A percentile compares a stretch with the other conserved stretches of the same genome.
Conservation (phyloP, 345 rosid species). For the Brassica cretica region DNA sequence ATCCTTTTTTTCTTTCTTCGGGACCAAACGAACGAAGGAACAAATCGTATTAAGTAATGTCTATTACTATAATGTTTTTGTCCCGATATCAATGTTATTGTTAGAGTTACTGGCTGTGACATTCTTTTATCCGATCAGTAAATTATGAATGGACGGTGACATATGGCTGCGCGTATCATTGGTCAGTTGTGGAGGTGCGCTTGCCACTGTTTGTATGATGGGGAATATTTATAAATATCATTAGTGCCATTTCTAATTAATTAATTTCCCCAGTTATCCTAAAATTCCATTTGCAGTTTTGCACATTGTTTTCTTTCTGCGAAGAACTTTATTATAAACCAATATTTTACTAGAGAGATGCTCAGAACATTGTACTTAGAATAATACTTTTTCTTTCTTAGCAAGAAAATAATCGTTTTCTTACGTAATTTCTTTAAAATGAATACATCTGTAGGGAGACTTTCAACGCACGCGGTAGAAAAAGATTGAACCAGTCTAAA, state of each 20-base stretch:
- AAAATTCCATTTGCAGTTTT: conserved; percentile 1
- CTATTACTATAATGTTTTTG: conserved; percentile 36
- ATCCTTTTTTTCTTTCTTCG: background rate
- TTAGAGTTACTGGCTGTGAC: conserved; percentile 32
- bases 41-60: conserved; percentile 37
- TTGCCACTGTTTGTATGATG: conserved; percentile 31
- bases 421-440: background rate
- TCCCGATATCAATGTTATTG: conserved; percentile 1
- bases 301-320: conserved; percentile 6
- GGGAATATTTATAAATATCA: conserved; percentile 25
- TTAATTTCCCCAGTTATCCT: background rate
- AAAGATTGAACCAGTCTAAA: conserved; percentile 5
- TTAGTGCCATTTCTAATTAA: conserved; percentile 8
- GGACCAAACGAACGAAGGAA: conserved; percentile 40
- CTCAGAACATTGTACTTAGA: background rate
- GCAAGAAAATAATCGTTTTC: background rate
- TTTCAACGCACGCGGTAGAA: conserved; percentile 11
- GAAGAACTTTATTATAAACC: background rate
- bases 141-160: conserved; percentile 26
- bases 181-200: conserved; percentile 38
- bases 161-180: conserved; percentile 1
- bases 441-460: background rate
- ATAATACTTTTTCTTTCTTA: background rate
- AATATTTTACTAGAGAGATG: background rate
- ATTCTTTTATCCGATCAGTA: background rate